Evolutionary conservation across 148 eudicot genomes (phyloP).

Genomic region (Spergularia marina): DNA sequence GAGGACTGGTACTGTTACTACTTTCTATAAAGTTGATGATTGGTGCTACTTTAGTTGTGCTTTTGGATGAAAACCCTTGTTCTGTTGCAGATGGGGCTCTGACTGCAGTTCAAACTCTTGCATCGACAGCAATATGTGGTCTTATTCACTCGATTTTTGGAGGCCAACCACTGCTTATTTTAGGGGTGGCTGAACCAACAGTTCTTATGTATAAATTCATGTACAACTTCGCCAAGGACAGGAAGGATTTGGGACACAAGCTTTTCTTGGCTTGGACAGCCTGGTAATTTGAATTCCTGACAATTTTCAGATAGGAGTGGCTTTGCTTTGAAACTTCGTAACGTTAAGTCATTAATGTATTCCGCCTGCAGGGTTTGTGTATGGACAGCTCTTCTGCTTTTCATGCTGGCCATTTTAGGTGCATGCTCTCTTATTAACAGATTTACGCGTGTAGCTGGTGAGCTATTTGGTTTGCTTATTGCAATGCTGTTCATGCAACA

Average conservation of each 20-base stretch:
- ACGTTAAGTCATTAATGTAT: background rate
- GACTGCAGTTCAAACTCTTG: slow-evolving; percentile 98
- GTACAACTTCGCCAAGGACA: slow-evolving; percentile 89
- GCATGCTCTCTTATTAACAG: slow-evolving; percentile 97
- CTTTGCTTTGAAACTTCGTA: slow-evolving; percentile 7
- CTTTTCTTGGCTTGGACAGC: slow-evolving; percentile 96
- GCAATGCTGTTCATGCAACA: slow-evolving; percentile 99
- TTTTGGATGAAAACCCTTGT: slow-evolving; percentile 2
- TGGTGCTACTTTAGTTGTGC: slow-evolving; percentile 4
- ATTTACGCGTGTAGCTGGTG: slow-evolving; percentile 96
- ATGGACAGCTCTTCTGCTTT: slow-evolving; percentile 92
- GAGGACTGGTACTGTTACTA: slow-evolving; percentile 53
- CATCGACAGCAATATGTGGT: slow-evolving; percentile 93
- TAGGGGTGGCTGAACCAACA: slow-evolving; percentile 98
- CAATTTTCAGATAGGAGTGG: background rate
- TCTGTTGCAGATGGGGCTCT: slow-evolving; percentile 62
- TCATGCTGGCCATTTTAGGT: slow-evolving; percentile 83
- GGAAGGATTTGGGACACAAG: slow-evolving; percentile 72
- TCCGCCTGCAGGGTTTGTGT: slow-evolving; percentile 75
- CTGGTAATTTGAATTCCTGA: slow-evolving; percentile 52
- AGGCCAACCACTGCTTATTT: slow-evolving; percentile 92
- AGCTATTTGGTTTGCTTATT: slow-evolving; percentile 89
- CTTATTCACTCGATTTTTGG: slow-evolving; percentile 90
- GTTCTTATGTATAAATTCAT: slow-evolving; percentile 97
- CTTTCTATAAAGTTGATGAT: slow-evolving; percentile 9